These are phyloP conservation scores for Dysphania ambrosioides DNA, from an alignment of 148 eudicot species.

Conservation along the genomic window DNA sequence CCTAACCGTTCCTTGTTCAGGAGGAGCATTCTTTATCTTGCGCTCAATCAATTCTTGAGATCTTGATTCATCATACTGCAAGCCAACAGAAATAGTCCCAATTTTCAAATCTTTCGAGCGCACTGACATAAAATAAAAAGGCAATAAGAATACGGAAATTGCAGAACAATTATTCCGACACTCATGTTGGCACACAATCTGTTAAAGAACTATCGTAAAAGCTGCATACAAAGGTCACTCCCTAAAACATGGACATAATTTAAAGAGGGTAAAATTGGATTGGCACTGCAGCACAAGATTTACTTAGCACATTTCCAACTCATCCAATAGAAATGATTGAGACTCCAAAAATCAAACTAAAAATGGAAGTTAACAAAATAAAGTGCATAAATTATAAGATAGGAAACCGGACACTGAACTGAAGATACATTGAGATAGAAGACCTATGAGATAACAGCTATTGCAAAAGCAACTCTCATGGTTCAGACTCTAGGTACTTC, in stretches of 20 bases:
- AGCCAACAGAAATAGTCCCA: too few species aligned
- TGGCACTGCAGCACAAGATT: not conserved
- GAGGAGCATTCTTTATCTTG: too few species aligned
- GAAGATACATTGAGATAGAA: not conserved
- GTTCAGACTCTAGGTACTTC: too few species aligned
- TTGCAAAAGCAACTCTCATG: too few species aligned
- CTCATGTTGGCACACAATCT: not conserved
- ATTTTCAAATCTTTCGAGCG: too few species aligned
- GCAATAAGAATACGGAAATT: not conserved
- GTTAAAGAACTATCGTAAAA: not conserved
- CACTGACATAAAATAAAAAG: not conserved
- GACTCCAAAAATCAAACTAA: not conserved
- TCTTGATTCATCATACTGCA: too few species aligned
- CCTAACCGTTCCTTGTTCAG: too few species aligned
- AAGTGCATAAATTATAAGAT: not conserved
- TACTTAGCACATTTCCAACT: not conserved
- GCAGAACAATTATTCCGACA: not conserved
- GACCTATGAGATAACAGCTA: too few species aligned
- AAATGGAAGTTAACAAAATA: not conserved
- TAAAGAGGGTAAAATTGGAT: not conserved
- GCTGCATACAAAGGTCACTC: too few species aligned
- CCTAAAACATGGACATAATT: not conserved
- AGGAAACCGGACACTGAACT: too few species aligned
- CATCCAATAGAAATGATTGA: slow-evolving; percentile 3
- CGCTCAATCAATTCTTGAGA: too few species aligned